phyloP scores from a whole-genome alignment of 208 protist species.

The Trypanosoma lewisi region DNA sequence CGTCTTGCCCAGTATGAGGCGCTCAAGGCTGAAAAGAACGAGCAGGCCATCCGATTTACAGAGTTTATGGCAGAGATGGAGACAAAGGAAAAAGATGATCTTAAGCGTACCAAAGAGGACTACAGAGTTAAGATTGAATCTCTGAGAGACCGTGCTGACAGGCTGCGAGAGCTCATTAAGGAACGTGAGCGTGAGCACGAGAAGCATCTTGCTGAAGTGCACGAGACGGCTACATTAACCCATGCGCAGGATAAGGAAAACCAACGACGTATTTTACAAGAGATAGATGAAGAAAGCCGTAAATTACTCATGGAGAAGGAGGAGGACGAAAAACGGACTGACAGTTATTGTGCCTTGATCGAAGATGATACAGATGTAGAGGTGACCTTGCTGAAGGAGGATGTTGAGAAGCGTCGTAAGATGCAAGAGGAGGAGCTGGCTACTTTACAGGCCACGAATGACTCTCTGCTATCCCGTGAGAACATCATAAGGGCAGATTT shows the following conservation, averaged over 20 bases:
- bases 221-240: slow-evolving; percentile 37
- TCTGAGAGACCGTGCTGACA: slow-evolving; percentile 69
- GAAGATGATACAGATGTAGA: slow-evolving; percentile 96
- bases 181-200: slow-evolving; percentile 66
- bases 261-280: slow-evolving; percentile 42
- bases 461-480: slow-evolving; percentile 79
- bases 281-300: slow-evolving; percentile 66
- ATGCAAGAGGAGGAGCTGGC: slow-evolving; percentile 87
- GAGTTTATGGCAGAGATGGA: slow-evolving; percentile 91
- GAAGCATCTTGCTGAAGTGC: slow-evolving; percentile 45
- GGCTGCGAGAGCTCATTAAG: slow-evolving; percentile 72
- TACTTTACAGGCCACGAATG: slow-evolving; percentile 89
- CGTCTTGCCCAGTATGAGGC: slow-evolving; percentile 67
- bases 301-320: slow-evolving; percentile 60
- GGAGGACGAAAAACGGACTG: slow-evolving; percentile 73
- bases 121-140: slow-evolving; percentile 92
- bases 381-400: slow-evolving; percentile 92
- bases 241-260: slow-evolving; percentile 44
- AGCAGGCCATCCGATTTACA: slow-evolving; percentile 94
- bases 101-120: slow-evolving; percentile 79
- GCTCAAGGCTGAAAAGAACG: slow-evolving; percentile 85
- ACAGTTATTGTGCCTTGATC: slow-evolving; percentile 84
- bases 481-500: slow-evolving; percentile 93
- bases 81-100: slow-evolving; percentile 52
- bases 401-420: slow-evolving; percentile 90